Evolutionary conservation across 441 rosid species (phyloP), one percentile per base, ranked within the genome.

Genomic region (Daphne laureola): DNA sequence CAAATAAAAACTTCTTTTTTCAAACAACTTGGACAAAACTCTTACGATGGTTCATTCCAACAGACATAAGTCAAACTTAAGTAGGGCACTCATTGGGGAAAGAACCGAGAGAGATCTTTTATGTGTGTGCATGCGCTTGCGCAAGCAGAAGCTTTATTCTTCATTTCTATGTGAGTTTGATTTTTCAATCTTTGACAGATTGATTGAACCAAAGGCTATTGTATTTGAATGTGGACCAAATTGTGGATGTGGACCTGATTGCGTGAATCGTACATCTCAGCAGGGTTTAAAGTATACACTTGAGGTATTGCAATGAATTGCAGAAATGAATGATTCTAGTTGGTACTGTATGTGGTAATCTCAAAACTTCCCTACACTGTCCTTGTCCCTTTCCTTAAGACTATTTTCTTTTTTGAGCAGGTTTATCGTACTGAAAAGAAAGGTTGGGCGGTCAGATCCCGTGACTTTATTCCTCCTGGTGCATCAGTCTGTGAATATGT

Each of bases 371-470:
- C 38, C 38, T 46, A 7, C 21, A 46, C 1, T 3, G 16, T 16
- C 5, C 1, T 17, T 42, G 4, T 8, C 5, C 16, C 16, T 11
- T 23, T 52, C 23, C 16, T 59, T 44, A 31, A 3, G 14, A 42
- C 51, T 25, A 31, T 4, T 27, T 55, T 26, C 49, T 62, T 17
- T 11, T 25, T 47, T 50, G 14, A 46, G 51, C 70, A 79, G 90
- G 74, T 80, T 31, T 75, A 61, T 49, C 76, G 71, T 54, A 81
- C 81, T 18, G 58, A 49, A 42, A 59, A 73, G 9, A 82, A 82
- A 66, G 84, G 90, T 40, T 80, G 90, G 90, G 90, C 78, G 36
- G 82, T 83, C 54, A 67, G 86, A 53, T 74, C 82, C 16, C 58
- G 67, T 73, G 86, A 80, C 51, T 78, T 72, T 42, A 83, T 79